Evolutionary conservation across 73 alveolate genomes (phyloP), one percentile per base, ranked within the genome.

Genomic region (Paramecium bursaria): DNA sequence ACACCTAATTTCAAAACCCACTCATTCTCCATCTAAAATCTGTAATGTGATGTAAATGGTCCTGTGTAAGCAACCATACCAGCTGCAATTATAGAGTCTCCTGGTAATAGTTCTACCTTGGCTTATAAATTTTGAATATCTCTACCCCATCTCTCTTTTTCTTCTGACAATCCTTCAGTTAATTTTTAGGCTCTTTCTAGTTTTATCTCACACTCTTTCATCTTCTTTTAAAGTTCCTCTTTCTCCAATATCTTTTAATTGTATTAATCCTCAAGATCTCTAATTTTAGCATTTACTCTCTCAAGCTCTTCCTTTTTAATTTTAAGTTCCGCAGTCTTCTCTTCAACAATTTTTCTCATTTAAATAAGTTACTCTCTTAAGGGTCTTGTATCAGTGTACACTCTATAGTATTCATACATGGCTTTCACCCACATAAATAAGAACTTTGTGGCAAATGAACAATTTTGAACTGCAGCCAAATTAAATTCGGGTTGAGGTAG

Each of bases 41-140:
- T 86, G 88, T 91, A 97, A 74, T 93, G 79, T 25, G 98, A 92
- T 14, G 98, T 96, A 52, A 97, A 97, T 4, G 99, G 98, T 17
- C 99, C 99, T 25, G 98, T 88, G 90, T 97, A 97, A 44, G 98
- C 97, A 29, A 97, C 97, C 93, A 95, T 94, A 4, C 99, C 99
- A 30, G 99, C 99, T 23, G 98, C 99, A 86, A 97, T 91, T 25
- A 96, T 87, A 15, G 97, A 88, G 88, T 97, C 98, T 61, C 99
- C 99, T 46, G 98, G 96, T 30, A 96, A 87, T 46, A 91, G 90
- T 19, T 91, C 96, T 21, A 91, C 93, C 74, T 94, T 97, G 10
- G 86, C 94, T 54, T 96, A 93, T n/a, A 94, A 90, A 74, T 88
- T 94, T 19, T 93, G 95, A 31, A 97, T 97, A 67, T 95, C 96